Base-by-base conservation (phyloP, 768 basidiomycete genomes). In the Vararia minispora region DNA sequence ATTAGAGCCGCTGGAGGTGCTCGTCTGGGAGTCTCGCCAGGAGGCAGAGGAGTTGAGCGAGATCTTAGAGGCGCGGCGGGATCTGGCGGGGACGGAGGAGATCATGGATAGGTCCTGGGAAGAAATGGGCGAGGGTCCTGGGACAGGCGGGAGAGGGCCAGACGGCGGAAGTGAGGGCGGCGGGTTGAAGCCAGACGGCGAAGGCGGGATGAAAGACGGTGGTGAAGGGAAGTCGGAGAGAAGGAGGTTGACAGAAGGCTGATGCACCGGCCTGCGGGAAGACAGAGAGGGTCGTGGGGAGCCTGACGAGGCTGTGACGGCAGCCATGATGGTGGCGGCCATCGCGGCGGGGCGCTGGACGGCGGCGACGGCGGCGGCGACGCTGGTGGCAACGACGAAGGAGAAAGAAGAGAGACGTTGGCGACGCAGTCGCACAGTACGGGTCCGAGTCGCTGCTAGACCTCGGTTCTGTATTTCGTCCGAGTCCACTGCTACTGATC, bases 101-200 rank as follows among this genome's bases (percentile, higher is more conserved):
- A 69, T 61, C 14, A 62, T 59, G 26, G 65, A 58, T 22, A 63
- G 69, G 42, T 70, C 74, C 26, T 66, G 55, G 41, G 66, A 62
- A 2, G 74, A 64, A 18, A 76, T 62, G 14, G 72, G 63, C 2
- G 75, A 75, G 0, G 74, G 73, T 2, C 74, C 77, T 0, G 81
- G 81, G 2, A 82, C 47, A 3, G 81, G 77, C 0, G 81, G 80
- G 3, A 82, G 66, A 0, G 80, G 79, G 0, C 62, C 48, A 0
- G 64, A 57, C 0, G 79, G 79, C 0, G 79, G 79, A 2, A 58
- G 62, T 38, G 34, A 9, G 37, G 17, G 38, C 37, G 28, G 27
- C 46, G 46, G 23, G 13, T n/a, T 20, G 33, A 20, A 39, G 34
- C 18, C 38, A 17, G 6, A 49, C 34, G 35, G 40, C 51, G 21